Percentiles rank a stretch among this genome's conserved stretches.
Conservation (phyloP, 345 rosid species). For the Gossypium australe region DNA sequence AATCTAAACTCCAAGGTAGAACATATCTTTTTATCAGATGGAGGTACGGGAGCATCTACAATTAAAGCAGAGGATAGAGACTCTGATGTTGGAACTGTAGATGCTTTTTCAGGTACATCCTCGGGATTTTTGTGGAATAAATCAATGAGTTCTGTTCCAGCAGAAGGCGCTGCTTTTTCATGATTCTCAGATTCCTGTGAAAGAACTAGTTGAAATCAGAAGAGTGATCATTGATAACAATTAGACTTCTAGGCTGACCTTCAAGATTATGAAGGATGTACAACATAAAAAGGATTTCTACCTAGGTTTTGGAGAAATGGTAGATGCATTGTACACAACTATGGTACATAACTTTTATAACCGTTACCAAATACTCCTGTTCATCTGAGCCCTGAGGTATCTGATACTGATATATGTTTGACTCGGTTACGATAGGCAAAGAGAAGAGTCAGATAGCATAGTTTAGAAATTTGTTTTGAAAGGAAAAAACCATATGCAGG, state of each 20-base stretch:
- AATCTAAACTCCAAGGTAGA: slow-evolving; percentile 67
- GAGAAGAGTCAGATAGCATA: not conserved
- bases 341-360: not conserved
- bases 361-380: not conserved
- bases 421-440: not conserved
- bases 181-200: slow-evolving; percentile 34
- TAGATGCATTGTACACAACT: not conserved
- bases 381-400: not conserved
- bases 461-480: not conserved
- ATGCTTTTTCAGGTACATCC: slow-evolving; percentile 26
- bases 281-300: not conserved
- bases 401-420: slow-evolving; percentile 4
- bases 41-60: slow-evolving; percentile 41
- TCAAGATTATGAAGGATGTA: not conserved
- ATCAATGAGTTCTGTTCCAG: slow-evolving; percentile 29
- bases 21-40: slow-evolving; percentile 48
- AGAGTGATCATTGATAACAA: slow-evolving; percentile 7
- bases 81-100: slow-evolving; percentile 30
- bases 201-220: slow-evolving; percentile 18
- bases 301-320: not conserved
- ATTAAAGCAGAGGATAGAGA: slow-evolving; percentile 33
- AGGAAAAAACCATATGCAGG: not conserved
- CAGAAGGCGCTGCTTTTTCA: slow-evolving; percentile 26
- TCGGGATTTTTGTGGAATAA: slow-evolving; percentile 27
- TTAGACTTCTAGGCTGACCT: not conserved